Evolutionary conservation across 768 basidiomycete species (phyloP), one percentile per base, ranked within the genome.

Genomic region (Leccinum subgranulosum): DNA sequence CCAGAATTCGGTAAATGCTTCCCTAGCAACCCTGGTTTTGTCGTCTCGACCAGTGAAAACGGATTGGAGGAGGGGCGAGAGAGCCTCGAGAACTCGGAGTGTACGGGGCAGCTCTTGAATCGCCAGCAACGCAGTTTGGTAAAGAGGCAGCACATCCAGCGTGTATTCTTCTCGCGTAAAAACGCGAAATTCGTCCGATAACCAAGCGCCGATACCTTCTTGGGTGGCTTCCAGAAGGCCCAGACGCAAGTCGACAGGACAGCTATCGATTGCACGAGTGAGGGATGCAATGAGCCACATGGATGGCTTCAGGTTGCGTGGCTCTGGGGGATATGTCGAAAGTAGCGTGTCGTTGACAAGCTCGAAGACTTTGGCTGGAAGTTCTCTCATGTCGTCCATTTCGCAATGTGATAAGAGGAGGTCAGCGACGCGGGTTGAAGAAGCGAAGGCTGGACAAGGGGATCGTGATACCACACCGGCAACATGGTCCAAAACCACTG

Each of bases 1-100:
- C 90, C 90, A 91, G 66, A 86, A 87, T 29, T 82, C 81, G 7
- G 67, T 67, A 64, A 92, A 90, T 3, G 84, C 77, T 6, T 83
- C 80, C 12, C 70, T 68, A 4, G 79, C 74, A 3, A 74, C 66
- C 0, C 61, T 63, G 3, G 80, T 78, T 54, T 81, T 84, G 51
- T 80, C 78, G 7, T 66, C 54, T 5, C 83, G 78, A 15, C 83
- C 80, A 29, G 64, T 60, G 61, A 92, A 87, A 25, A 81, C 80
- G 3, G 87, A 81, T 58, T 78, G 81, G 8, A 92, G 64, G 3
- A 89, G 63, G 6, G 78, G 68, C 0, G 76, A 73, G n/a, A 88
- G 70, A 1, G 67, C 60, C n/a, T 77, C 73, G 28, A 90, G 71
- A n/a, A 74, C 74, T 7, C 69, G 63, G 12, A 73, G 41, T 1